These are phyloP conservation scores for Zostera marina DNA, from an alignment of 116 monocot species.

Conservation along the genomic window DNA sequence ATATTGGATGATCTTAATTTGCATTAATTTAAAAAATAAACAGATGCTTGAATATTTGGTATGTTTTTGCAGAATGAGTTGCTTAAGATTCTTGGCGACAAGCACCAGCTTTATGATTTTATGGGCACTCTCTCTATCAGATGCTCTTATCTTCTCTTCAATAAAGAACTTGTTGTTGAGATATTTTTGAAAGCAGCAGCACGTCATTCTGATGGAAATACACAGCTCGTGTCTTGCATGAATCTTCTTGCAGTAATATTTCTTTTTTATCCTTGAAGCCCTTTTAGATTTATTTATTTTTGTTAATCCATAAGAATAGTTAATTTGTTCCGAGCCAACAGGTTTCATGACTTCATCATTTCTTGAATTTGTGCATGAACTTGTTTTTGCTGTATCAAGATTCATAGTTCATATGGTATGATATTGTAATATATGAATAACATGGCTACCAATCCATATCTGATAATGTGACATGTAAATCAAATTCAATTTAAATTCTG, in stretches of 20 bases:
- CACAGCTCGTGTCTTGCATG: constrained; percentile 57
- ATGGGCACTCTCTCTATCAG: constrained; percentile 55
- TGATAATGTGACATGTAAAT: too few relatives aligned
- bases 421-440: too few relatives aligned
- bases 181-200: constrained; percentile 41
- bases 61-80: constrained; percentile 63
- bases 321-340: too few relatives aligned
- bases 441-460: too few relatives aligned
- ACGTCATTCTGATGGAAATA: constrained; percentile 32
- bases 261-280: neutral
- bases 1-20: neutral
- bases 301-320: too few relatives aligned
- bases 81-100: constrained; percentile 81
- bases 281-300: neutral
- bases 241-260: constrained; percentile 62
- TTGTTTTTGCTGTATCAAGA: too few relatives aligned
- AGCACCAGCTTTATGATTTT: constrained; percentile 76
- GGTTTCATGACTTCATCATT: too few relatives aligned
- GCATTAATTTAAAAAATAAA: neutral
- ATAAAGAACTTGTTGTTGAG: constrained; percentile 70
- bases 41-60: neutral
- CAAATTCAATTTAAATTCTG: too few relatives aligned
- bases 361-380: too few relatives aligned
- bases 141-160: constrained; percentile 87
- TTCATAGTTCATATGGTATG: too few relatives aligned